These are phyloP conservation scores for Syncephalastrum sp. DNA, from an alignment of 371 early-diverging fungal genomes.

Conservation along the genomic window DNA sequence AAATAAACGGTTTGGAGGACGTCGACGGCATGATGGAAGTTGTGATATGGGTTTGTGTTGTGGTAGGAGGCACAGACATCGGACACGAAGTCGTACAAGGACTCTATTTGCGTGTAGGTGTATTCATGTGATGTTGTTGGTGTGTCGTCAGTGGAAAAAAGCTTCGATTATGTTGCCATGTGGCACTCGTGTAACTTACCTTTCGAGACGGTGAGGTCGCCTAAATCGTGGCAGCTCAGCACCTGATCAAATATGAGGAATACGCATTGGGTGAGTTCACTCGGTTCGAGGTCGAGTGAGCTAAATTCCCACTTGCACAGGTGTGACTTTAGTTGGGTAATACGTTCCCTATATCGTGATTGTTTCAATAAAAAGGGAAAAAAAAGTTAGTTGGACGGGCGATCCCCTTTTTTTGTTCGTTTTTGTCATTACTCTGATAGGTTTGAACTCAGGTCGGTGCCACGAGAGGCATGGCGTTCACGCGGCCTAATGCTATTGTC, in stretches of 20 bases:
- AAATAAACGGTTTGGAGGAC: conserved; percentile 80
- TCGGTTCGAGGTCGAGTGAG: conserved; percentile 61
- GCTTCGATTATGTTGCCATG: no score
- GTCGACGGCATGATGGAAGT: conserved; percentile 85
- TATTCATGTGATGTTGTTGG: neutral
- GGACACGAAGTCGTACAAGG: conserved; percentile 59
- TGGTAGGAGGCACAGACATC: conserved; percentile 66
- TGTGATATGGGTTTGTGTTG: conserved; percentile 80
- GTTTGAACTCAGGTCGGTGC: neutral
- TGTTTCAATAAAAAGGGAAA: conserved; percentile 3
- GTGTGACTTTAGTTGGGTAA: conserved; percentile 41
- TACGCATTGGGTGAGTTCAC: conserved; percentile 67
- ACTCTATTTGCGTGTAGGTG: conserved; percentile 23
- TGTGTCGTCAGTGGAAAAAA: no score
- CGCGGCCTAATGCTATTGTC: no score
- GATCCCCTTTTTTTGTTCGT: neutral
- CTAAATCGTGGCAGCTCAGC: conserved; percentile 54
- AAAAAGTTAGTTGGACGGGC: neutral
- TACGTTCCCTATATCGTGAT: conserved; percentile 19
- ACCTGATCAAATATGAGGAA: conserved; percentile 66
- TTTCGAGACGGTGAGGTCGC: conserved; percentile 48
- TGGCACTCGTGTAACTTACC: conserved; percentile 33
- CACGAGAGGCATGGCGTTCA: no score
- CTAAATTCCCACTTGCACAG: conserved; percentile 62
- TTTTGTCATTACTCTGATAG: conserved; percentile 5